Percentiles rank a stretch among this genome's conserved stretches.
These are phyloP conservation scores for Henckelia pumila DNA, from an alignment of 257 asterid species.

Conservation along the genomic window DNA sequence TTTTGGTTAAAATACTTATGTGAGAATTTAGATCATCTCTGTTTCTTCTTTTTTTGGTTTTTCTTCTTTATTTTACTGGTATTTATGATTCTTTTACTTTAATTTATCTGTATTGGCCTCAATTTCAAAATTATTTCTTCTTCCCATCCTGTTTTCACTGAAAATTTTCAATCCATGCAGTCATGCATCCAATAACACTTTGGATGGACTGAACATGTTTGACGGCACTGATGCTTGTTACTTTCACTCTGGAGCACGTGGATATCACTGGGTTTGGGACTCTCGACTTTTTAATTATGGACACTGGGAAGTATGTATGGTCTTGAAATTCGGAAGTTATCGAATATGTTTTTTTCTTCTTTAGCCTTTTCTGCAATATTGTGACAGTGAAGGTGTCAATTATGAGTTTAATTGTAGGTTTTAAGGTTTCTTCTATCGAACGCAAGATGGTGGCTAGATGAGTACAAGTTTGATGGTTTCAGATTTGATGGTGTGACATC, in stretches of 20 bases:
- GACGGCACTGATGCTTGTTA: conserved; percentile 97
- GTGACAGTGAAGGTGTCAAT: conserved; percentile 13
- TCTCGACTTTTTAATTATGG: conserved; percentile 99
- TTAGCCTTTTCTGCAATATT: conserved; percentile 11
- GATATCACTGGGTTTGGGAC: conserved; percentile 99
- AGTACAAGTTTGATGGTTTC: conserved; percentile 97
- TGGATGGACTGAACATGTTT: conserved; percentile 99
- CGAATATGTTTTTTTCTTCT: conserved; percentile 14
- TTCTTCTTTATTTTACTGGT: too few relatives aligned
- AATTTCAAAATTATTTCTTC: too few relatives aligned
- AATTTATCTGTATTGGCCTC: too few relatives aligned
- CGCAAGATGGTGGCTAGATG: conserved; percentile 99
- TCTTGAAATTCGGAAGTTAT: conserved; percentile 14
- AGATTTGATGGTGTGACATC: conserved; percentile 99
- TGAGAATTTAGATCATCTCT: too few relatives aligned
- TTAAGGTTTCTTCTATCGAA: conserved; percentile 91
- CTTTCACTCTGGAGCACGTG: conserved; percentile 92
- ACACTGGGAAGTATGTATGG: conserved; percentile 88
- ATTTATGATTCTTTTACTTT: too few relatives aligned
- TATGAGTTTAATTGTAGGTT: conserved; percentile 51
- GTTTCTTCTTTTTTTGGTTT: not conserved
- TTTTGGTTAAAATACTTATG: too few relatives aligned
- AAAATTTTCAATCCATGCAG: conserved; percentile 41
- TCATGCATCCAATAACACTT: conserved; percentile 94
- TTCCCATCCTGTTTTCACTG: conserved; percentile 29